A percentile compares a stretch with the other conserved stretches of the same genome.
These are phyloP conservation scores for Cryptococcus hybrid DNA, from an alignment of 1,284 basidiomycete genomes.

Conservation along the genomic window DNA sequence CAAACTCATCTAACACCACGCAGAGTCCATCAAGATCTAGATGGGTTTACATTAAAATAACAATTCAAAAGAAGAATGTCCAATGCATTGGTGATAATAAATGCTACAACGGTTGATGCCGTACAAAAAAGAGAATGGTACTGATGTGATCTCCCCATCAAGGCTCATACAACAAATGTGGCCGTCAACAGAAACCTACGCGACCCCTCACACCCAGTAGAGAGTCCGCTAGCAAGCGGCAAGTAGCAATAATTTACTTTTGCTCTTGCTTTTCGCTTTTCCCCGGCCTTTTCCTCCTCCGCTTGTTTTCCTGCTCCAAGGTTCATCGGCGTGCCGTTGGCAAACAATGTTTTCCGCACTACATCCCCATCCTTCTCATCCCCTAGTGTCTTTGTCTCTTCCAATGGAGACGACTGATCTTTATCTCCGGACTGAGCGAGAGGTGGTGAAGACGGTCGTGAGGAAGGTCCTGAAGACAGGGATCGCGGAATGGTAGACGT, in stretches of 20 bases:
- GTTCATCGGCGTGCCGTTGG: slow-evolving; percentile 3
- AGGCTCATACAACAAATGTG: neutral
- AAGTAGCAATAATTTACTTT: too few species aligned
- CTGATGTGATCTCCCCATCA: neutral
- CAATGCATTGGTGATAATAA: neutral
- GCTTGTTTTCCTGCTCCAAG: slow-evolving; percentile 8
- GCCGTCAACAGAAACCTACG: neutral
- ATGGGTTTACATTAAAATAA: neutral
- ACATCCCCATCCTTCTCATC: slow-evolving; percentile 10
- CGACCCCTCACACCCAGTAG: too few species aligned
- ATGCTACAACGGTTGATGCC: neutral
- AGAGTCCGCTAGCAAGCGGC: too few species aligned
- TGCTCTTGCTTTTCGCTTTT: neutral
- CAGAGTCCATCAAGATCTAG: slow-evolving; percentile 16
- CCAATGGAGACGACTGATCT: slow-evolving; percentile 5
- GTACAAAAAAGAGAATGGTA: neutral
- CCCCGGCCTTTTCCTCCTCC: slow-evolving; percentile 5
- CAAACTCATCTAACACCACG: neutral
- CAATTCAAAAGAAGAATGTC: neutral
- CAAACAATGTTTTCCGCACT: slow-evolving; percentile 13
- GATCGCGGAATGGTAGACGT: neutral
- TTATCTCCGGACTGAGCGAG: too few species aligned
- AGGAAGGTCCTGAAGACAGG: slow-evolving; percentile 5
- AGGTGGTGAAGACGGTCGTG: slow-evolving; percentile 5
- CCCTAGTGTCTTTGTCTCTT: neutral